Evolutionary conservation across 2,329 filamentous ascomycete species (phyloP), one percentile per base, ranked within the genome.

Genomic region (Fusarium pilosicola): DNA sequence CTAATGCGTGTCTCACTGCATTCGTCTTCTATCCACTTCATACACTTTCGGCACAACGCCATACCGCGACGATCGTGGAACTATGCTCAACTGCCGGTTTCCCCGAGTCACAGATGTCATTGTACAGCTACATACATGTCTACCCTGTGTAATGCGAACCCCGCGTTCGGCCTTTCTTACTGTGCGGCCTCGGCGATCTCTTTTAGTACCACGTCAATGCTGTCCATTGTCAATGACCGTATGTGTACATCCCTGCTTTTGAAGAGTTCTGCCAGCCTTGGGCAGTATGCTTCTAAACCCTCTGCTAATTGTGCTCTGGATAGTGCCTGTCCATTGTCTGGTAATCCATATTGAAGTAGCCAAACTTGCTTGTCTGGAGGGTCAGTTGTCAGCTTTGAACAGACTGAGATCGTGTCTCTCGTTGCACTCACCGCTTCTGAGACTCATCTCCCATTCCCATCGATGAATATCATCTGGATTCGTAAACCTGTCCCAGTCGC

Each of bases 391-490:
- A 45, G 17, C n/a, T 13, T 18, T 1, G 28, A 58, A 42, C 5
- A 12, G 8, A 8, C 1, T 18, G 8, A 28, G 1, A 61, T 34
- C 7, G 1, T 24, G 30, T 34, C 8, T 34, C 30, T 26, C 17
- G 11, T 24, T 24, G 6, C 6, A n/a, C 68, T 60, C 10, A 71
- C 68, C 49, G 13, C 68, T 70, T 52, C 38, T 13, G 4, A 71
- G 66, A 28, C 65, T 71, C 55, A 71, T 49, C 20, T 71, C 61
- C 66, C 66, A 71, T 28, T 71, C 68, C 68, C 65, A 71, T 15
- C 66, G 18, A 28, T 70, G 68, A 11, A 71, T 71, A 32, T 71
- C 68, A 6, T 71, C 26, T 34, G 62, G 56, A 1, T 70, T 65
- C 3, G 42, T 54, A 24, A 71, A 70, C 1, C 68, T 20, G 7